Evolutionary conservation across 208 protist species (phyloP).

Genomic region (Trypanosoma boissoni): DNA sequence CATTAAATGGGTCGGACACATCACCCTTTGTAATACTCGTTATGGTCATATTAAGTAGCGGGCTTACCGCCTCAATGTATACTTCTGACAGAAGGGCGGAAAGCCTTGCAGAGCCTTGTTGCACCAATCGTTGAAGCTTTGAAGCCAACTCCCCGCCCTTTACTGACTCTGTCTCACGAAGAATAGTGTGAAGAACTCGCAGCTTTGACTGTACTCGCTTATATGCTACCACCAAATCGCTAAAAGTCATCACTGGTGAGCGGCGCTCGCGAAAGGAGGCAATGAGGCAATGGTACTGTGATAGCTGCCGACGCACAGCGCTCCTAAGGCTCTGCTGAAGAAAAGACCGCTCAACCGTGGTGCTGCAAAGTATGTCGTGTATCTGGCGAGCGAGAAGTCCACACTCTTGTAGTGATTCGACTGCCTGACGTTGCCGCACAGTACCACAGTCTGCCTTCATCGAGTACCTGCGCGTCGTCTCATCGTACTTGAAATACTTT

Average conservation of each 20-base stretch:
- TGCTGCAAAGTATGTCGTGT: slow-evolving; percentile 32
- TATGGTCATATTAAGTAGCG: slow-evolving; percentile 55
- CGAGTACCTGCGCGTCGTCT: slow-evolving; percentile 23
- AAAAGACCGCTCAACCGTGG: slow-evolving; percentile 39
- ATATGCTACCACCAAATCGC: slow-evolving; percentile 52
- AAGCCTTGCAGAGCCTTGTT: slow-evolving; percentile 54
- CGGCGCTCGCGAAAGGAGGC: slow-evolving; percentile 44
- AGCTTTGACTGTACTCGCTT: slow-evolving; percentile 60
- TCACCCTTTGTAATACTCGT: slow-evolving; percentile 52
- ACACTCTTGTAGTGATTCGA: slow-evolving; percentile 37
- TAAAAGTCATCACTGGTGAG: slow-evolving; percentile 29
- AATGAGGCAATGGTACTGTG: slow-evolving; percentile 62
- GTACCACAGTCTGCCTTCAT: slow-evolving; percentile 24
- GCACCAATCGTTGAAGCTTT: slow-evolving; percentile 40
- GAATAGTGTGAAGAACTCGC: slow-evolving; percentile 43
- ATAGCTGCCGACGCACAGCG: slow-evolving; percentile 49
- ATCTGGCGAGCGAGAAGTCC: slow-evolving; percentile 41
- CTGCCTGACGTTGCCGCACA: slow-evolving; percentile 30
- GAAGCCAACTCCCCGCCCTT: slow-evolving; percentile 63
- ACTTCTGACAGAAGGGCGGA: slow-evolving; percentile 43
- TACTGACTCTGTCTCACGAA: slow-evolving; percentile 45
- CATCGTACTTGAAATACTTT: slow-evolving; percentile 38
- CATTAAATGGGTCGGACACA: slow-evolving; percentile 53
- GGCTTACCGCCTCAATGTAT: slow-evolving; percentile 57
- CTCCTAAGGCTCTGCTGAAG: slow-evolving; percentile 58